Evolutionary conservation across 306 rosid species (phyloP), one percentile per base, ranked within the genome.

Genomic region (Quercus robur): DNA sequence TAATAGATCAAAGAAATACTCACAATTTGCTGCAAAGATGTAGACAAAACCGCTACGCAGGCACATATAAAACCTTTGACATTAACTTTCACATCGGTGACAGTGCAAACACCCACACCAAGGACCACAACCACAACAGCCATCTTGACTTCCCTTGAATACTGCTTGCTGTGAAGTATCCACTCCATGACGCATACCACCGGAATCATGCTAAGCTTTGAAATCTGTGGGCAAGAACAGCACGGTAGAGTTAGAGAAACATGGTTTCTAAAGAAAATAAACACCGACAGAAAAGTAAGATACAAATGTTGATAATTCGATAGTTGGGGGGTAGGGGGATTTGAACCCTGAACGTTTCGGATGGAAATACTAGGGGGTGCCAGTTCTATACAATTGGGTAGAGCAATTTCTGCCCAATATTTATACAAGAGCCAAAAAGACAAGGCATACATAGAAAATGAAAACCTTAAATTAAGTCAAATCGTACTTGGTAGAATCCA

Each of bases 151-250:
- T 94, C 97, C 87, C 71, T 92, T 14, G 97, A 84, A 79, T 92
- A 94, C 76, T 85, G 86, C 80, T 94, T 92, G 84, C 41, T 86
- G 85, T 94, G 95, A 86, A 94, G 81, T 81, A 94, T 89, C 98
- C 97, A 94, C 81, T 94, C 98, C 97, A 94, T 88, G 72, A 92
- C 89, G 81, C 98, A 94, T 33, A 94, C 98, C 88, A 94, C 98
- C 0, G 98, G 97, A 88, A 94, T 94, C 98, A 94, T 94, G 92
- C 98, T 94, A 51, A 94, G 84, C 84, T 94, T 94, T 56, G 98
- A 92, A 78, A 94, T 94, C 98, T 94, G 90, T 21, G 6, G 23
- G 46, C 46, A 41, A 41, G 46, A 41, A 41, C 9, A 35, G 38
- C 41, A 31, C 1, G 52, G 38, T 68, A 23, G 52, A 33, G 49